phyloP scores from a whole-genome alignment of 2,329 filamentous ascomycete genomes.

The Zalaria obscura region DNA sequence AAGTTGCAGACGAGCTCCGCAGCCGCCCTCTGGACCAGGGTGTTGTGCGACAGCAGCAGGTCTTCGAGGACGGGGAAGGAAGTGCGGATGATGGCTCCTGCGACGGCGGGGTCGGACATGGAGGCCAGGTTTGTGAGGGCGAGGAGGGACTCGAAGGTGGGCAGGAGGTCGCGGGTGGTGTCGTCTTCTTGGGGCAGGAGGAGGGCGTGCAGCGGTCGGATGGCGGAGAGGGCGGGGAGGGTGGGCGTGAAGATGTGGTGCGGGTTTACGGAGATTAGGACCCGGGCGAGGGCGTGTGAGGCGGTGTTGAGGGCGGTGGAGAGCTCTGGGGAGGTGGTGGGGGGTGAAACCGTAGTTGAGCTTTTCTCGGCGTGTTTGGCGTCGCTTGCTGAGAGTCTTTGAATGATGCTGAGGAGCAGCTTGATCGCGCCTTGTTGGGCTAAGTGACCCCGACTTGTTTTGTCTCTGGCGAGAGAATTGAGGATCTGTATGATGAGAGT shows the following conservation, averaged over 20 bases:
- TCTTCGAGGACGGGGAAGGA: slow-evolving; percentile 72
- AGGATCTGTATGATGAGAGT: slow-evolving; percentile 64
- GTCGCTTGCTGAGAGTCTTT: slow-evolving; percentile 32
- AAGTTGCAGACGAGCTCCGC: slow-evolving; percentile 89
- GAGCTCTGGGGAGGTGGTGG: slow-evolving; percentile 30
- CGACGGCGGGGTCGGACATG: slow-evolving; percentile 45
- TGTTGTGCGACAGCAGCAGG: slow-evolving; percentile 62
- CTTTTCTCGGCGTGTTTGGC: too few relatives aligned
- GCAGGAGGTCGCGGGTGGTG: slow-evolving; percentile 61
- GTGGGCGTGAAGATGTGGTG: slow-evolving; percentile 69
- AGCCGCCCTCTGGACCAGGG: slow-evolving; percentile 64
- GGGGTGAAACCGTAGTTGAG: too few relatives aligned
- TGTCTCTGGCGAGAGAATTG: slow-evolving; percentile 60
- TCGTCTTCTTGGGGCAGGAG: slow-evolving; percentile 48
- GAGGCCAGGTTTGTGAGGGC: slow-evolving; percentile 90
- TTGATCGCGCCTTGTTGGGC: slow-evolving; percentile 91
- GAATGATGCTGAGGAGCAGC: slow-evolving; percentile 60
- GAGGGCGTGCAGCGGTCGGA: slow-evolving; percentile 66
- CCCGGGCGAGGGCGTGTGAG: slow-evolving; percentile 38
- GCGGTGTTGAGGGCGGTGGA: slow-evolving; percentile 9
- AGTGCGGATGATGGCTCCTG: slow-evolving; percentile 55
- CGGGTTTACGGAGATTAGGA: slow-evolving; percentile 51
- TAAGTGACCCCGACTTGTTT: slow-evolving; percentile 60
- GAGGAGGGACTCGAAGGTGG: slow-evolving; percentile 79
- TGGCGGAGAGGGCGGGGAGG: slow-evolving; percentile 59